These are phyloP conservation scores for Scheffersomyces stambukii DNA, from an alignment of 1,139 yeast genomes.

Conservation along the genomic window DNA sequence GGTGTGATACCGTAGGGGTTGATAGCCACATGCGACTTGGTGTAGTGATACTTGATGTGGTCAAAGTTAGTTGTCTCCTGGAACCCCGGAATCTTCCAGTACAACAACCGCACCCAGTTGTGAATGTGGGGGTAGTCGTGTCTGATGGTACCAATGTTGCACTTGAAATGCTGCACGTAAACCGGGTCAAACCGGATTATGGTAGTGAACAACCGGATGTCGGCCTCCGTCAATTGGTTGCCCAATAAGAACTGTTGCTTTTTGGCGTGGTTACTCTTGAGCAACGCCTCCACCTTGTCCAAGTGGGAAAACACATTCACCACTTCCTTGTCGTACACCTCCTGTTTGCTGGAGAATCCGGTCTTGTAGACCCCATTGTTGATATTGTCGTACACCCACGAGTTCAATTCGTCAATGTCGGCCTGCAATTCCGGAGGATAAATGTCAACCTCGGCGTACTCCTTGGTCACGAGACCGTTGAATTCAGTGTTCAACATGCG, in stretches of 20 bases:
- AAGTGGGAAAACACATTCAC: conserved; percentile 60
- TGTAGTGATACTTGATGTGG: conserved; percentile 88
- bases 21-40: conserved; percentile 72
- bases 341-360: conserved; percentile 85
- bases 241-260: conserved; percentile 52
- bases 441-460: conserved; percentile 51
- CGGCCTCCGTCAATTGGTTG: conserved; percentile 79
- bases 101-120: conserved; percentile 76
- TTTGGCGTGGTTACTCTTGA: conserved; percentile 42
- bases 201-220: conserved; percentile 71
- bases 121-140: conserved; percentile 74
- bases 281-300: conserved; percentile 69
- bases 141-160: conserved; percentile 81
- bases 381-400: conserved; percentile 81
- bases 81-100: conserved; percentile 81
- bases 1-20: conserved; percentile 87
- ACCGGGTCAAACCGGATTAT: conserved; percentile 87
- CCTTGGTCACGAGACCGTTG: conserved; percentile 45
- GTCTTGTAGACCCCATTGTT: conserved; percentile 94
- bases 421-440: conserved; percentile 54
- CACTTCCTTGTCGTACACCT: conserved; percentile 75
- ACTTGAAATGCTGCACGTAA: conserved; percentile 91
- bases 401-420: conserved; percentile 72
- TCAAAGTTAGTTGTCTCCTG: conserved; percentile 78
- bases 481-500: conserved; percentile 71